Conservation (phyloP, 2,329 filamentous ascomycete species). For the Alternaria ventricosa region DNA sequence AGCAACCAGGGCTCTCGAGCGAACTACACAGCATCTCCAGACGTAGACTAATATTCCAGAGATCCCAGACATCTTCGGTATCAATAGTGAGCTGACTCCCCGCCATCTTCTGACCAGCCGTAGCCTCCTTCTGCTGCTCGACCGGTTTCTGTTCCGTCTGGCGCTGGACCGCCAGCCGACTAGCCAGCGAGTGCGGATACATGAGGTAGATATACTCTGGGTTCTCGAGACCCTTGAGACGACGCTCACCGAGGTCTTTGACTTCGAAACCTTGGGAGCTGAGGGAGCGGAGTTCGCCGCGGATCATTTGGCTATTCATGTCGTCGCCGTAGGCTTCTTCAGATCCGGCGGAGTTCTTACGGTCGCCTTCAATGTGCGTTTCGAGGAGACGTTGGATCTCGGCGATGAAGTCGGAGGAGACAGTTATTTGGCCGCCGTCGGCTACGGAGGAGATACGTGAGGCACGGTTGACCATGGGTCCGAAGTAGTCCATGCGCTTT, state of each 20-base stretch:
- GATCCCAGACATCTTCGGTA: conserved; percentile 82
- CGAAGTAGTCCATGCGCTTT: conserved; percentile 98
- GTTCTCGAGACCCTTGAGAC: conserved; percentile 96
- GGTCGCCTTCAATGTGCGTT: conserved; percentile 84
- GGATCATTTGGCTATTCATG: conserved; percentile 74
- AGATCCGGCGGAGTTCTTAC: conserved; percentile 69
- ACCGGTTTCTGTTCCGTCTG: conserved; percentile 53
- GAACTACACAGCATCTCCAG: conserved; percentile 92
- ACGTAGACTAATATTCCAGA: conserved; percentile 88
- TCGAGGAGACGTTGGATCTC: conserved; percentile 93
- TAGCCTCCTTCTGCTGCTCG: conserved; percentile 47
- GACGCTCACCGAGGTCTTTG: conserved; percentile 93
- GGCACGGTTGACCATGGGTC: conserved; percentile 98
- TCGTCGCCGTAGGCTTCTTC: conserved; percentile 82
- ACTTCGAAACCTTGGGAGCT: conserved; percentile 94
- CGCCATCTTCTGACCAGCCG: conserved; percentile 66
- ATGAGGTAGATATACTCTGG: conserved; percentile 95
- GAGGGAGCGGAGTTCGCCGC: conserved; percentile 84
- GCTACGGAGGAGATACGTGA: conserved; percentile 92
- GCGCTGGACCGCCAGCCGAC: conserved; percentile 75
- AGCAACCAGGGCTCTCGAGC: conserved; percentile 73
- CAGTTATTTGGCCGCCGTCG: conserved; percentile 95
- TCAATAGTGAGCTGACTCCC: conserved; percentile 77
- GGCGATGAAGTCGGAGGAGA: conserved; percentile 95
- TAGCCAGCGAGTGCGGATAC: conserved; percentile 87